Evolutionary conservation across 108 stramenopile species (phyloP), one percentile per base, ranked within the genome.

Genomic region (Skeletonema tropicum): DNA sequence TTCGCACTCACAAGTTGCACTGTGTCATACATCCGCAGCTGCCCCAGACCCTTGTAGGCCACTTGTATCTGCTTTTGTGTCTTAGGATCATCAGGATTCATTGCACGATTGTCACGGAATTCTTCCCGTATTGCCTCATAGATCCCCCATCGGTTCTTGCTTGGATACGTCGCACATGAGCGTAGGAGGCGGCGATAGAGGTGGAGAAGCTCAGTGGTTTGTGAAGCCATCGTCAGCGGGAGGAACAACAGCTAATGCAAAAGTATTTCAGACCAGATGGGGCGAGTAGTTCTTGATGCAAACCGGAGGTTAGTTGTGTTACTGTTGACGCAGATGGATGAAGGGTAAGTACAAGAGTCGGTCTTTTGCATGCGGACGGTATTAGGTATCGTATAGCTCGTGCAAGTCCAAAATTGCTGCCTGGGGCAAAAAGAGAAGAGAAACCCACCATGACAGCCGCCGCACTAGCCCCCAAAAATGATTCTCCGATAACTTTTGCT

Each of bases 111-210:
- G 36, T 87, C 87, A 7, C 89, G 78, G 42, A 88, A 94, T 68
- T 94, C 93, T 75, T 94, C 89, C 42, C 84, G 83, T 62, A 94
- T 92, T 1, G 91, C 83, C 58, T 88, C 73, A 60, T 91, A 92
- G n/a, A 94, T 92, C 30, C 79, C 73, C 62, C 41, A 64, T 46
- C 90, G 87, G 70, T 92, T 92, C 64, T 87, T 90, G 32, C 89
- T 90, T 2, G 94, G 94, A 75, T 87, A 94, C 0, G 83, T 89
- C 31, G 89, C 88, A 42, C 80, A 76, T 9, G 90, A 86, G 14
- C 94, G 86, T 7, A 94, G 68, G 11, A 94, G 86, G 46, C 66
- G 79, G 30, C 81, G 77, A 68, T 94, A 94, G 65, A 94, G 75
- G 36, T 81, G 62, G 19, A 94, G 74, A 10, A 94, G 77, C 12